phyloP scores from a whole-genome alignment of 257 asterid genomes.

The Salvia rosmarinus region DNA sequence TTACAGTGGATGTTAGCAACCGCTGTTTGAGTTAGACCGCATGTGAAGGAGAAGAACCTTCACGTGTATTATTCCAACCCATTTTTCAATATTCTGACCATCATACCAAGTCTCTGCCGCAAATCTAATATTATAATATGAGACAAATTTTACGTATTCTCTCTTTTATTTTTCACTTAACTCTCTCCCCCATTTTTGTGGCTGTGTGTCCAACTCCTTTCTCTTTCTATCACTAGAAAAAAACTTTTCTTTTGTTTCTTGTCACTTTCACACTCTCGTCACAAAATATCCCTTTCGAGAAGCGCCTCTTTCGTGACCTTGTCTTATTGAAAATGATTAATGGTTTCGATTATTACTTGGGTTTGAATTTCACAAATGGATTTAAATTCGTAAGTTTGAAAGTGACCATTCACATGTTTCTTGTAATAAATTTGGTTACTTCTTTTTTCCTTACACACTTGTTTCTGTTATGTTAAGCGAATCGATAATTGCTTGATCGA shows the following conservation, averaged over 20 bases:
- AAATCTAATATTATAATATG: too few relatives aligned
- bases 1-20: constrained; percentile 31
- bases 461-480: neutral
- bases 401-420: neutral
- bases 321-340: neutral
- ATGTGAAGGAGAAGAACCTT: constrained; percentile 26
- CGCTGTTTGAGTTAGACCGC: constrained; percentile 30
- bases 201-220: too few relatives aligned
- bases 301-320: neutral
- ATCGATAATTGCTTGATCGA: too few relatives aligned
- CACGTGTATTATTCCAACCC: constrained; percentile 19
- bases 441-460: neutral
- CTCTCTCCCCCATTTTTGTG: too few relatives aligned
- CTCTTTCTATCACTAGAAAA: neutral
- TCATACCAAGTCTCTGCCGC: neutral
- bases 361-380: neutral
- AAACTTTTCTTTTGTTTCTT: neutral
- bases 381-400: neutral
- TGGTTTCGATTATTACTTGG: neutral
- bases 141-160: too few relatives aligned
- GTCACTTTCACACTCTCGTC: too few relatives aligned
- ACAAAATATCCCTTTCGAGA: constrained; percentile 11
- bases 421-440: neutral
- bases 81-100: constrained; percentile 29
- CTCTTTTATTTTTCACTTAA: too few relatives aligned